phyloP scores from a whole-genome alignment of 2,329 filamentous ascomycete genomes.

The Fusarium ambrosium region DNA sequence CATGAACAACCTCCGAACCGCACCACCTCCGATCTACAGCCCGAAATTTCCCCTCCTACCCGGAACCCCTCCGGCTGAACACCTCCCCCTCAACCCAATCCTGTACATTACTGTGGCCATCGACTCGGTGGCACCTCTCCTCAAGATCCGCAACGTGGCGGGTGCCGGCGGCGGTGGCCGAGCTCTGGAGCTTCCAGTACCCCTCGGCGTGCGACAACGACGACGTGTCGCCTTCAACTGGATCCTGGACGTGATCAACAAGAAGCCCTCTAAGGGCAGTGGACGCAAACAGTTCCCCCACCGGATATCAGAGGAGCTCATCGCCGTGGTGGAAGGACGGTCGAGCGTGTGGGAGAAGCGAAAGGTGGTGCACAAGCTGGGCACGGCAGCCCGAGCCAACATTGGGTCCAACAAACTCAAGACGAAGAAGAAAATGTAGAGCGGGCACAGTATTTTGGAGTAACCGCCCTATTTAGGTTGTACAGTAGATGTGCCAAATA shows the following conservation, averaged over 20 bases:
- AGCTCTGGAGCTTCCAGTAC: constrained; percentile 84
- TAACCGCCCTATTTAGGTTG: constrained; percentile 29
- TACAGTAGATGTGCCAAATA: constrained; percentile 49
- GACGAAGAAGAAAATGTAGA: constrained; percentile 54
- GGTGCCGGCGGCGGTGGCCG: constrained; percentile 89
- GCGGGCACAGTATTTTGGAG: constrained; percentile 16
- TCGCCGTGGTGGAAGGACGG: constrained; percentile 88
- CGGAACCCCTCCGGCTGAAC: constrained; percentile 79
- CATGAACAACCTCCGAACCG: constrained; percentile 86
- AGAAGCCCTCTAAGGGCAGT: constrained; percentile 79
- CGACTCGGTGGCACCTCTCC: constrained; percentile 90
- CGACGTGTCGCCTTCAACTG: constrained; percentile 85
- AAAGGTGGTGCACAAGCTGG: constrained; percentile 82
- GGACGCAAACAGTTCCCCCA: constrained; percentile 80
- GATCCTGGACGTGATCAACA: constrained; percentile 88
- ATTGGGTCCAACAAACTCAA: constrained; percentile 58
- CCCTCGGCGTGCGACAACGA: constrained; percentile 80
- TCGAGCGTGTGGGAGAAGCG: constrained; percentile 89
- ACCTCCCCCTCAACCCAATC: constrained; percentile 90
- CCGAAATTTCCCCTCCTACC: constrained; percentile 79
- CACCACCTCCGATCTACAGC: constrained; percentile 82
- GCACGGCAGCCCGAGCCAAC: constrained; percentile 83
- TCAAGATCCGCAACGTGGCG: constrained; percentile 81
- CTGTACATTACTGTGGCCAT: constrained; percentile 91
- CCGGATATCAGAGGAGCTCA: constrained; percentile 86